Percentiles rank a stretch among this genome's conserved stretches.
phyloP scores from a whole-genome alignment of 352 stramenopile genomes.

The Pythium dissimile region DNA sequence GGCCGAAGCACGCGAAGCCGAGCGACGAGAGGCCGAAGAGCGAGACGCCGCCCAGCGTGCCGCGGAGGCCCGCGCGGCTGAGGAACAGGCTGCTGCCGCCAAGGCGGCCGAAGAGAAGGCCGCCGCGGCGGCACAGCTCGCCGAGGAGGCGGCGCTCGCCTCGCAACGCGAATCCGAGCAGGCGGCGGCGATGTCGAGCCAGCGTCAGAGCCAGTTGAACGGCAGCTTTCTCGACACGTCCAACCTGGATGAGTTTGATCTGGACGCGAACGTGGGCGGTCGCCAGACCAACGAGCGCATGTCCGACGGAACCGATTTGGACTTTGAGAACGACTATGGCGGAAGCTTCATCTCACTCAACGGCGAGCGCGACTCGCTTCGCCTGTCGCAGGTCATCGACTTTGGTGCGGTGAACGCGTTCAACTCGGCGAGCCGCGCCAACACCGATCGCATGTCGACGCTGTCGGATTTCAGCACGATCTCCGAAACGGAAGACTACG shows the following conservation, averaged over 20 bases:
- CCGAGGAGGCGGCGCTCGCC: constrained; percentile 18
- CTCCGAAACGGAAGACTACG: constrained; percentile 37
- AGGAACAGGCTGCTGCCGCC: constrained; percentile 25
- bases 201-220: constrained; percentile 9
- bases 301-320: constrained; percentile 66
- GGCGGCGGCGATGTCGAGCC: not conserved
- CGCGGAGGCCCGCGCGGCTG: constrained; percentile 21
- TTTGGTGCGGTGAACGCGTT: constrained; percentile 56
- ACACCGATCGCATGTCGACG: constrained; percentile 33
- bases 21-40: constrained; percentile 31
- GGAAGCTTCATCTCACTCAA: constrained; percentile 44
- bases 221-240: constrained; percentile 24
- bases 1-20: constrained; percentile 23
- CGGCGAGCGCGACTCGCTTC: constrained; percentile 61
- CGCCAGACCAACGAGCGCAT: constrained; percentile 41
- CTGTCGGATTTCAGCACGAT: constrained; percentile 60
- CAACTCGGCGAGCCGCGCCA: constrained; percentile 24
- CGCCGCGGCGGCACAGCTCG: constrained; percentile 3
- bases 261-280: constrained; percentile 37
- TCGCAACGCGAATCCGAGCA: constrained; percentile 21
- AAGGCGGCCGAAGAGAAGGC: constrained; percentile 22
- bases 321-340: constrained; percentile 52
- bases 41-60: constrained; percentile 29
- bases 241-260: constrained; percentile 68
- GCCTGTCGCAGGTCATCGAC: constrained; percentile 77